Base-by-base conservation (phyloP, 192 early-diverging fungal species). In the Lunasporangiospora selenospora region DNA sequence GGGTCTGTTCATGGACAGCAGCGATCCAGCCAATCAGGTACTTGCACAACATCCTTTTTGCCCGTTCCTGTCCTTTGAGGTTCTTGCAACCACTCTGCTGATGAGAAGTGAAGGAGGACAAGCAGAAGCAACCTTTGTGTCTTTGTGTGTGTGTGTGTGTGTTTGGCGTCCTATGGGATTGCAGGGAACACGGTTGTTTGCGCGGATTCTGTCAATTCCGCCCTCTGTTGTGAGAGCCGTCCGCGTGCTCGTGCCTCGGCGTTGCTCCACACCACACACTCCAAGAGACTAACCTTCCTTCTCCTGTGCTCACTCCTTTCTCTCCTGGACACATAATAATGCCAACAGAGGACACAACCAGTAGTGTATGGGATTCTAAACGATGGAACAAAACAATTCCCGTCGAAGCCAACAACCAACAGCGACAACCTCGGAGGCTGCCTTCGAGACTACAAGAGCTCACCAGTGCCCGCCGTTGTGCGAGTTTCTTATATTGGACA, bases 371-470 rank as follows among this genome's bases (percentile, higher is more conserved):
- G 57, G 2, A 37, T 86, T 9, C 9, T 83, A 36, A 93, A 93
- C 70, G 81, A 92, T 60, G 92, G 92, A 3, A 69, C 53, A 10
- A 46, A 83, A 43, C 60, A 78, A 4, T 58, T 86, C 42, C 66
- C 58, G 24, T 9, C 29, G 1, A 50, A 49, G 13, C 57, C 41
- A 3, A n/a, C 30, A 1, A 71, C 65, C 11, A 45, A 24, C 41
- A 39, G 44, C 44, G 69, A 79, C 31, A 44, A 77, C 13, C 43
- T 71, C 10, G 61, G 76, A 11, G 78, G 75, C 21, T 93, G 90
- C 65, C 78, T 85, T 56, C 75, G 85, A 9, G 80, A 89, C 40
- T 93, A 89, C 53, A 83, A 89, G 29, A 91, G 92, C 60, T 75
- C 85, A 2, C 70, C 77, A 8, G 53, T 58, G 3, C 86, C 84